Conservation (phyloP, 345 rosid genomes). For the Ceriops decandra region DNA sequence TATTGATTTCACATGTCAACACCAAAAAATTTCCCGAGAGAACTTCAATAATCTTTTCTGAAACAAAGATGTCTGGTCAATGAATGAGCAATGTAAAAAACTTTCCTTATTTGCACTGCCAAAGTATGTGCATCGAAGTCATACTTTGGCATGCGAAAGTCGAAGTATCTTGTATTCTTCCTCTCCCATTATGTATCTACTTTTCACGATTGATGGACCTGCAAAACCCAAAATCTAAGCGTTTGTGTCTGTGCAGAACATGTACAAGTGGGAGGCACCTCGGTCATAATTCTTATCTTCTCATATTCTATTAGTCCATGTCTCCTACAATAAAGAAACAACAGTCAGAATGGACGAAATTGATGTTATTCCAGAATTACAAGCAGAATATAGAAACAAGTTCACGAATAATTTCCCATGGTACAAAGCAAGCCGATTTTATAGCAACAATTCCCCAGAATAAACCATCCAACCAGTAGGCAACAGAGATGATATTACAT, state of each 20-base stretch:
- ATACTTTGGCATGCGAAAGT: slow-evolving; percentile 1
- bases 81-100: background rate
- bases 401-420: background rate
- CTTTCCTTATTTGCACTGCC: background rate
- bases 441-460: no score
- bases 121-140: background rate
- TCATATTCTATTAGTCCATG: background rate
- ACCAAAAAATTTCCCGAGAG: no score
- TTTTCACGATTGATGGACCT: background rate
- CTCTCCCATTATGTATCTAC: background rate
- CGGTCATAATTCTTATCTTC: background rate
- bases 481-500: background rate
- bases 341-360: background rate
- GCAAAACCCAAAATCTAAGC: background rate
- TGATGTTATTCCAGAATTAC: background rate
- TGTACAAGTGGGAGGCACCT: background rate
- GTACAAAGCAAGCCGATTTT: background rate
- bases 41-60: no score
- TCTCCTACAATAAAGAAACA: background rate
- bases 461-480: background rate
- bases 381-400: background rate
- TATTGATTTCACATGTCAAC: no score
- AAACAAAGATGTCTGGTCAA: no score
- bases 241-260: background rate
- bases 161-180: background rate